Evolutionary conservation across 495 filamentous ascomycete genomes (phyloP), one percentile per base, ranked within the genome.

Genomic region (Sabuloglossum arenarium): DNA sequence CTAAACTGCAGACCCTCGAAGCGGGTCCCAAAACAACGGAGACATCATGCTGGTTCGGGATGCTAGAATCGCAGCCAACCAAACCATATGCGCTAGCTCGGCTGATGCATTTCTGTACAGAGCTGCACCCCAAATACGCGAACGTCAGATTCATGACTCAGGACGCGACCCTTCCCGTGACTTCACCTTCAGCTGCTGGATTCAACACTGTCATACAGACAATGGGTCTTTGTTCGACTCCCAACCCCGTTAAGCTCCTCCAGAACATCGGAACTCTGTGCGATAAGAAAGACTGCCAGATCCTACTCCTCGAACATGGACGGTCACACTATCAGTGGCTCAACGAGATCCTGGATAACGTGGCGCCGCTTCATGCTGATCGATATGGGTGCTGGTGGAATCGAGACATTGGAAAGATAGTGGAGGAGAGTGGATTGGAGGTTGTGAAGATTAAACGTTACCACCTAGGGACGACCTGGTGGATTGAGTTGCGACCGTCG

Each of bases 341-440:
- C 54, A 95, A 99, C 71, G 66, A 68, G 1, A 63, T 85, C 14
- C 66, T 99, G 62, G 91, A 98, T 69, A 75, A 77, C 58, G 68
- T 79, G 59, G 93, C 93, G 3, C 71, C 77, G 21, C 71, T 70
- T 31, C 91, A 97, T 75, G 89, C 88, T 45, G 74, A 79, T 58
- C 75, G 78, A 53, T 87, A 88, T 74, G 91, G 93, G 9, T 98
- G 91, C 70, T 97, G 89, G 89, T 94, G 85, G 81, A 98, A 98
- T 68, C 73, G 87, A 53, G 91, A 98, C 73, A 82, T 98, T 55
- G 85, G 82, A 56, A 68, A 67, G 56, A 78, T 97, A 64, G 79
- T 96, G 39, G 68, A 74, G 60, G 78, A 88, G 59, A 88, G 84
- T 58, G 90, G 87, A 23, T 68, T 98, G 63, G 84, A 88, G 70